phyloP scores from a whole-genome alignment of 2,329 filamentous ascomycete species.

The Xylariaceae sp. region DNA sequence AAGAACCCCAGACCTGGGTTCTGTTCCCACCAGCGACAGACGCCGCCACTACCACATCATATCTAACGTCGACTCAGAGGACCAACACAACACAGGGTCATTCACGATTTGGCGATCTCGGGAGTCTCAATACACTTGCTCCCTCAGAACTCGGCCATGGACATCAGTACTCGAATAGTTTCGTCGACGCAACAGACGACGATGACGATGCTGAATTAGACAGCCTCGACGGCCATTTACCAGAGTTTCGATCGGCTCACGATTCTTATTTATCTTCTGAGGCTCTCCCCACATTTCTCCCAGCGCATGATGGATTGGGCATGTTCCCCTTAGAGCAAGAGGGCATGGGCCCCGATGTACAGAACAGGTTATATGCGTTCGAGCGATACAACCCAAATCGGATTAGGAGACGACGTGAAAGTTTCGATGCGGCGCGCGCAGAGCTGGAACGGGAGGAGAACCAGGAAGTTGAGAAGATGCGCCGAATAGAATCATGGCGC shows the following conservation, averaged over 20 bases:
- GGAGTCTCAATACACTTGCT: conserved; percentile 66
- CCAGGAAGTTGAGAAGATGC: conserved; percentile 67
- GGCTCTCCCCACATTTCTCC: conserved; percentile 64
- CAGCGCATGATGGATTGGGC: conserved; percentile 85
- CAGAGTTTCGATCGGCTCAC: conserved; percentile 70
- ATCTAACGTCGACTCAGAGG: conserved; percentile 62
- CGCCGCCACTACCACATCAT: conserved; percentile 51
- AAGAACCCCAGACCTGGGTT: conserved; percentile 90
- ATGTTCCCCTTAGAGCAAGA: conserved; percentile 66
- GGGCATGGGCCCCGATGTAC: conserved; percentile 51
- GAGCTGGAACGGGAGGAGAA: conserved; percentile 50
- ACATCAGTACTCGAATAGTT: conserved; percentile 36
- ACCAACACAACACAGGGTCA: conserved; percentile 61
- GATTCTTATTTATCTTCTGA: conserved; percentile 36
- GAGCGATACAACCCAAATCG: conserved; percentile 76
- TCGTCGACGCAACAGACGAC: conserved; percentile 38
- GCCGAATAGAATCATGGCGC: conserved; percentile 86
- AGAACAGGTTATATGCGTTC: conserved; percentile 85
- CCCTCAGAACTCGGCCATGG: conserved; percentile 52
- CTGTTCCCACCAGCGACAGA: conserved; percentile 76
- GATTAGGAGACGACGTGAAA: conserved; percentile 50
- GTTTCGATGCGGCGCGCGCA: conserved; percentile 45
- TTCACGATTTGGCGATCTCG: conserved; percentile 74
- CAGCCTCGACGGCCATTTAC: conserved; percentile 85
- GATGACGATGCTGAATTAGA: conserved; percentile 76